A percentile compares a stretch with the other conserved stretches of the same genome.
Conservation (phyloP, 768 basidiomycete species). For the Chlorophyllum brunneum region DNA sequence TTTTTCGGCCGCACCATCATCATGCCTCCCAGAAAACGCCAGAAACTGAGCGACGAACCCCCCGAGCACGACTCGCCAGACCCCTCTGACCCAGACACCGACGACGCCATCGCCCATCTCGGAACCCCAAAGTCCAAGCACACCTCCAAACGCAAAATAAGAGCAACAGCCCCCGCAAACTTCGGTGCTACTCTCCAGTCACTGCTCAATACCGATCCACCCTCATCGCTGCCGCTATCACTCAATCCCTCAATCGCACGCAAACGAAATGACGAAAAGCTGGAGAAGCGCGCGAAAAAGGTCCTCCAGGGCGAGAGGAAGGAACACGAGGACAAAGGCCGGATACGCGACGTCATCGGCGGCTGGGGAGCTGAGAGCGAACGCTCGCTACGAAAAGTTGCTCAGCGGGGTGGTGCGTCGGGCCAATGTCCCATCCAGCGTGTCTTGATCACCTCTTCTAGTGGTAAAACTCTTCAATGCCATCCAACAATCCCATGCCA, state of each 20-base stretch:
- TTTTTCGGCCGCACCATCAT: constrained; percentile 12
- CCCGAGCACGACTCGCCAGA: constrained; percentile 18
- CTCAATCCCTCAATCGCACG: constrained; percentile 71
- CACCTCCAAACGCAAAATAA: constrained; percentile 78
- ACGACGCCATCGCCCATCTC: constrained; percentile 58
- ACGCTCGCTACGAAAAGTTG: constrained; percentile 75
- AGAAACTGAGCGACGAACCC: constrained; percentile 15
- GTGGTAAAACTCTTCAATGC: constrained; percentile 88
- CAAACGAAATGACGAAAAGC: constrained; percentile 71
- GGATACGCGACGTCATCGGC: constrained; percentile 69
- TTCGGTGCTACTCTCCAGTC: constrained; percentile 76
- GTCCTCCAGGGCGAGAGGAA: constrained; percentile 68
- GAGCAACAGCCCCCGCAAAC: constrained; percentile 69
- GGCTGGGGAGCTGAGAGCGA: constrained; percentile 89
- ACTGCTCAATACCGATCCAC: constrained; percentile 66
- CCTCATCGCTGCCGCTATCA: constrained; percentile 69
- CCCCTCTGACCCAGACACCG: constrained; percentile 38
- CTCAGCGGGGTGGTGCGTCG: constrained; percentile 72
- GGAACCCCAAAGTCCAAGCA: constrained; percentile 67
- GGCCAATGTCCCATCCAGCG: background rate
- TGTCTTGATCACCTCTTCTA: constrained; percentile 16
- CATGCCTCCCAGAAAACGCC: constrained; percentile 56
- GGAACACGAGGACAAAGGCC: constrained; percentile 67
- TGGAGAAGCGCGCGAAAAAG: constrained; percentile 69
- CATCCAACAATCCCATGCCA: constrained; percentile 77